Base-by-base conservation (phyloP, 768 basidiomycete species). In the Lentinula boryana region DNA sequence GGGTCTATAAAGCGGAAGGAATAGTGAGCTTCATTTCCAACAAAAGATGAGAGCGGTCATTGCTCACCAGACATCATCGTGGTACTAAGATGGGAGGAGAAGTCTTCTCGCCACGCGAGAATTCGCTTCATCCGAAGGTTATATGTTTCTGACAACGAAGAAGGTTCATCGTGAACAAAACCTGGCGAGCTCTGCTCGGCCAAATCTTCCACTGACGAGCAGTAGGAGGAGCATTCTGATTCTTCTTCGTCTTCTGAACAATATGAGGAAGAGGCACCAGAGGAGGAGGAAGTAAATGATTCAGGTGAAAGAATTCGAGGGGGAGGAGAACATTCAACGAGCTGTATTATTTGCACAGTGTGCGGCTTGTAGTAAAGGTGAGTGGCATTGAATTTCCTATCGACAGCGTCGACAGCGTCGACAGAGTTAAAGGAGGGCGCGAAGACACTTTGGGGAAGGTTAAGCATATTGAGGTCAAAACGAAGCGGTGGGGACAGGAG, bases 341-440 rank as follows among this genome's bases (percentile, higher is more conserved):
- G 88, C 74, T 89, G 83, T 56, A 91, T 90, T 74, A 89, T 84
- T 69, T 86, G 82, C 21, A 84, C 72, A 21, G 80, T 69, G 69
- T 81, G 78, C 1, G 78, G 81, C 49, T 51, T 65, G 48, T 79
- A 68, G 71, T 77, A 75, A 67, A 83, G 74, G 54, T 82, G 76
- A 63, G 70, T 65, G n/a, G 74, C 62, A 65, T 67, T 62, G 62
- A 70, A 69, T 60, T 79, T 78, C 63, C 71, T 64, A 52, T 73
- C 67, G 50, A 71, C 67, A 63, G 71, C 69, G 66, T 69, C 63
- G 59, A 65, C 63, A 49, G 69, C 66, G 32, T 57, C 65, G 21
- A 69, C 55, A 43, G 46, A 33, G 65, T 65, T 15, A 69, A 69
- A 6, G 50, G 50, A 31, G 40, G 55, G 40, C 13, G 55, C 55